A percentile compares a stretch with the other conserved stretches of the same genome.
These are phyloP conservation scores for Monosporozyma unispora DNA, from an alignment of 805 yeast genomes.

Conservation along the genomic window DNA sequence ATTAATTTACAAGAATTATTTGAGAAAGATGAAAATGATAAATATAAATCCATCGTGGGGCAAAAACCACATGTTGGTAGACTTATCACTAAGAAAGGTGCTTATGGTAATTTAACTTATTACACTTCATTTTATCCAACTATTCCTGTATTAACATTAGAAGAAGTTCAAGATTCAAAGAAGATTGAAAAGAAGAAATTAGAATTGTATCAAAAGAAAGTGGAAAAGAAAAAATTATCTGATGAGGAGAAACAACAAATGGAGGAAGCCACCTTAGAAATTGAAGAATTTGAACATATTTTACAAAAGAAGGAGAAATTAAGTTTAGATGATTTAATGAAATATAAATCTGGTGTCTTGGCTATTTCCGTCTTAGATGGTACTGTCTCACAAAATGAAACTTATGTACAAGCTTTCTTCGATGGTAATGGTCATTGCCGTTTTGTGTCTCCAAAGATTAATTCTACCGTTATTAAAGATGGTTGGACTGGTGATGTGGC, in stretches of 20 bases:
- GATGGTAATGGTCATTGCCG: constrained; percentile 67
- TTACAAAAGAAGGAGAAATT: constrained; percentile 40
- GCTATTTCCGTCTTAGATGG: constrained; percentile 59
- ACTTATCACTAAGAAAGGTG: constrained; percentile 66
- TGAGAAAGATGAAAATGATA: constrained; percentile 51
- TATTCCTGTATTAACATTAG: constrained; percentile 67
- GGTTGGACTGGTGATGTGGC: constrained; percentile 64
- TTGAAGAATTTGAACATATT: constrained; percentile 32
- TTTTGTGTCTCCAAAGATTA: constrained; percentile 45
- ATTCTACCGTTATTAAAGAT: constrained; percentile 25
- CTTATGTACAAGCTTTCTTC: constrained; percentile 64
- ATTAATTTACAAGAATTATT: constrained; percentile 60
- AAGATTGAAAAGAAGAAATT: constrained; percentile 33
- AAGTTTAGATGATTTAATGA: constrained; percentile 47
- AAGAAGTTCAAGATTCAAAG: constrained; percentile 55
- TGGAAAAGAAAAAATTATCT: constrained; percentile 28
- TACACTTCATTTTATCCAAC: constrained; percentile 76
- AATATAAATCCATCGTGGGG: constrained; percentile 49
- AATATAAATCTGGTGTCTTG: constrained; percentile 66
- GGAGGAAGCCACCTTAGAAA: constrained; percentile 25
- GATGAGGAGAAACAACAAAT: constrained; percentile 24
- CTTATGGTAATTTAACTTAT: constrained; percentile 73
- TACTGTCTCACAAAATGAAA: constrained; percentile 42
- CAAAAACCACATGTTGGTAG: constrained; percentile 49
- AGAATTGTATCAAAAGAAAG: constrained; percentile 28